Evolutionary conservation across 2,329 filamentous ascomycete species (phyloP).

Genomic region (Grosmannia clavigera): DNA sequence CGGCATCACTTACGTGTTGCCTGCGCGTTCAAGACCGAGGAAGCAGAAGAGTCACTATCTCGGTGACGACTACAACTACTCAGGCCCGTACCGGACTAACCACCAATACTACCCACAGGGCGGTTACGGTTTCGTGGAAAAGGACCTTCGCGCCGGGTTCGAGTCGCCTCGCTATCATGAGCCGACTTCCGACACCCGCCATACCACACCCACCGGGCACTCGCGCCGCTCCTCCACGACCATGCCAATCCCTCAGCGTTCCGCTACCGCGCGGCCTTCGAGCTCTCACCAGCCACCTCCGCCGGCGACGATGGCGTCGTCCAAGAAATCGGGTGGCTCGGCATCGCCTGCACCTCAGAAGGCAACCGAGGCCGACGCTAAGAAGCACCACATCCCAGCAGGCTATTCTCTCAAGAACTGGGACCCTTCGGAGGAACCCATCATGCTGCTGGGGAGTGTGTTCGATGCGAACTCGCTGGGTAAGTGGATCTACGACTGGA

Average conservation of each 20-base stretch:
- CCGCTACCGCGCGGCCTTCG: slow-evolving; percentile 38
- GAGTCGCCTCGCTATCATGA: slow-evolving; percentile 27
- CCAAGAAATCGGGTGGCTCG: slow-evolving; percentile 19
- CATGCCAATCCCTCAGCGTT: slow-evolving; percentile 31
- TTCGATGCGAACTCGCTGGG: slow-evolving; percentile 96
- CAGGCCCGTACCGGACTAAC: slow-evolving; percentile 47
- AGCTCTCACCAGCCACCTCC: slow-evolving; percentile 28
- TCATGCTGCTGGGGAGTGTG: slow-evolving; percentile 86
- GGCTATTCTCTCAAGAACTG: slow-evolving; percentile 97
- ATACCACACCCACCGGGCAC: slow-evolving; percentile 25
- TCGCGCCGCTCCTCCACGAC: slow-evolving; percentile 12
- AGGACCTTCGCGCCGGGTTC: slow-evolving; percentile 23
- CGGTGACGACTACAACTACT: slow-evolving; percentile 22
- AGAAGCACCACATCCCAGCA: slow-evolving; percentile 61
- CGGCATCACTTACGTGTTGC: slow-evolving; percentile 40
- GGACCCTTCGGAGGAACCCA: slow-evolving; percentile 89
- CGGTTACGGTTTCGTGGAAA: slow-evolving; percentile 22
- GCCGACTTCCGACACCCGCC: slow-evolving; percentile 21
- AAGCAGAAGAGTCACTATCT: slow-evolving; percentile 24
- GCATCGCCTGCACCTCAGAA: slow-evolving; percentile 17
- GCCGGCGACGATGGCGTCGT: slow-evolving; percentile 3
- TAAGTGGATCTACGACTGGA: slow-evolving; percentile 99
- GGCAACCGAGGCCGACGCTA: slow-evolving; percentile 48
- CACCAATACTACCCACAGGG: slow-evolving; percentile 43
- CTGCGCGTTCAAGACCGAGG: slow-evolving; percentile 36